These are phyloP conservation scores for Aspergillus alliaceus DNA, from an alignment of 2,329 filamentous ascomycete species.

Conservation along the genomic window DNA sequence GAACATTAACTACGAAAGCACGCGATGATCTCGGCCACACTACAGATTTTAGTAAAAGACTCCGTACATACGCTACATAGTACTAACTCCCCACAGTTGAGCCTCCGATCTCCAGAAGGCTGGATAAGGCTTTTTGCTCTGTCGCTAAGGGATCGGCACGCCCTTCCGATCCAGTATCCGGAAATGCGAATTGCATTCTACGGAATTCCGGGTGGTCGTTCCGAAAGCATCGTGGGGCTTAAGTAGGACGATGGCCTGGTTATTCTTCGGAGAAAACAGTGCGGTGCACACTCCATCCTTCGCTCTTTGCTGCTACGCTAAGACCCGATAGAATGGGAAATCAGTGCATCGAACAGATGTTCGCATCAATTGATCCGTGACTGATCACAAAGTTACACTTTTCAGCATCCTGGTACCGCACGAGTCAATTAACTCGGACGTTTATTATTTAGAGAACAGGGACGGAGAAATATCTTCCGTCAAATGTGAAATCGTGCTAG, in stretches of 20 bases:
- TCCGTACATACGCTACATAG: not conserved
- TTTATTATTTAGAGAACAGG: not conserved
- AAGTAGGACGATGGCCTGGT: not conserved
- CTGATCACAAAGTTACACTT: not conserved
- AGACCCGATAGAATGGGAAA: not conserved
- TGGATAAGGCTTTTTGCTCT: conserved; percentile 2
- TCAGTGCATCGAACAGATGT: not conserved
- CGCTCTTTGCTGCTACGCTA: not conserved
- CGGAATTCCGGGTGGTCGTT: not conserved
- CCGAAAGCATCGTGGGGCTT: not conserved
- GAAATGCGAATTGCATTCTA: not conserved
- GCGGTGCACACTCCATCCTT: not conserved
- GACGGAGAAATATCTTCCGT: conserved; percentile 21
- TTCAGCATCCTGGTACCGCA: not conserved
- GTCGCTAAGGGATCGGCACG: conserved; percentile 10
- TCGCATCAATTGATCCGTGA: not conserved
- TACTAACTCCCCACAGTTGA: conserved; percentile 13
- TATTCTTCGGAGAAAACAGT: not conserved
- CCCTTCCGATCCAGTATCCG: conserved; percentile 7
- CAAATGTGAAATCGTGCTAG: not conserved
- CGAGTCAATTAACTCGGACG: not conserved
- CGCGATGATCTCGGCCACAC: conserved; percentile 16
- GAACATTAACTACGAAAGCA: conserved; percentile 1
- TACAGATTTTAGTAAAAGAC: not conserved
- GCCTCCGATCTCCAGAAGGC: conserved; percentile 15